A percentile compares a stretch with the other conserved stretches of the same genome.
Conservation (phyloP, 2,329 filamentous ascomycete genomes). For the Ophiostoma novo-ulmi region DNA sequence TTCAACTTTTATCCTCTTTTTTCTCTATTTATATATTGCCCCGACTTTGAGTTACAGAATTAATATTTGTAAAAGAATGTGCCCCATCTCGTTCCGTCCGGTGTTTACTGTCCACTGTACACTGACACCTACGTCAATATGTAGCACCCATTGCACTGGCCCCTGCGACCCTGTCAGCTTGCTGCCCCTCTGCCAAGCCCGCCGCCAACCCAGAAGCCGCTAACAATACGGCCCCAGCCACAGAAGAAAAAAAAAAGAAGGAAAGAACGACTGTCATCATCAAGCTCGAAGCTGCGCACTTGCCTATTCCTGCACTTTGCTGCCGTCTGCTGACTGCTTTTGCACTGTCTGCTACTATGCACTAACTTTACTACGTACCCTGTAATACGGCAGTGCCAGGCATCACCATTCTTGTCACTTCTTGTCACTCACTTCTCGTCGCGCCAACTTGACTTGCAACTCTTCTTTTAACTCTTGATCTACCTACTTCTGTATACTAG, state of each 20-base stretch:
- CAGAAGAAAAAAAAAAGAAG: not conserved
- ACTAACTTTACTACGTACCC: not conserved
- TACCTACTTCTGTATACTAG: not conserved
- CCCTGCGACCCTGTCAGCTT: slow-evolving; percentile 11
- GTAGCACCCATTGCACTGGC: not conserved
- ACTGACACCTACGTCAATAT: not conserved
- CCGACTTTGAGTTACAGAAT: not conserved
- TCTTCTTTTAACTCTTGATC: not conserved
- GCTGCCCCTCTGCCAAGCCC: slow-evolving; percentile 17
- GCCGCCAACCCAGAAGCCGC: not conserved
- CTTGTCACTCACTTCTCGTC: not conserved
- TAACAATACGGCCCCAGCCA: slow-evolving; percentile 9
- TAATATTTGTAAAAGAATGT: not conserved
- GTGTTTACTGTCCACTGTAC: not conserved
- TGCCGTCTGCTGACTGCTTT: not conserved
- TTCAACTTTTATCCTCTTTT: not conserved
- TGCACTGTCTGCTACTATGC: not conserved
- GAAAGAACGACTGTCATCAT: slow-evolving; percentile 15
- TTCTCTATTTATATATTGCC: not conserved
- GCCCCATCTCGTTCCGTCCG: not conserved
- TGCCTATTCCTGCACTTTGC: not conserved
- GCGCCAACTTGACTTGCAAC: not conserved
- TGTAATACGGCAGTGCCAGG: not conserved
- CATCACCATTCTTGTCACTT: not conserved
- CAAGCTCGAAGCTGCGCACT: not conserved